phyloP scores from a whole-genome alignment of 441 rosid genomes.

The Pelargonium myrrhifolium region DNA sequence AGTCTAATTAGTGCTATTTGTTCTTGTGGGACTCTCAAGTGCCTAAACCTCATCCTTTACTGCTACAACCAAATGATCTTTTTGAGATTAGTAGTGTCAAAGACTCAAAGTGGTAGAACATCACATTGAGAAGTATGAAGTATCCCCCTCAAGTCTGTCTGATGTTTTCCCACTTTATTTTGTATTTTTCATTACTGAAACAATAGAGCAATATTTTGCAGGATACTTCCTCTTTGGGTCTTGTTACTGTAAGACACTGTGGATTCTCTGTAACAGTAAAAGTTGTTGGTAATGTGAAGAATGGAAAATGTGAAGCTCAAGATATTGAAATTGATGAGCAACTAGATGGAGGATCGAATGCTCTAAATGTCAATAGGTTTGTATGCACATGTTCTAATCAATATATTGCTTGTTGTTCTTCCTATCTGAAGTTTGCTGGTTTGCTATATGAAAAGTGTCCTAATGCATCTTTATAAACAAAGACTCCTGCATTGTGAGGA shows the following conservation, averaged over 20 bases:
- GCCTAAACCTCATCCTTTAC: background rate
- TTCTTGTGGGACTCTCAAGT: background rate
- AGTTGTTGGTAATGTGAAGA: slow-evolving; percentile 40
- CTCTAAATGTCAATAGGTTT: slow-evolving; percentile 69
- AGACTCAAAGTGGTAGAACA: background rate
- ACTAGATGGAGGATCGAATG: slow-evolving; percentile 68
- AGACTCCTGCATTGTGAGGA: background rate
- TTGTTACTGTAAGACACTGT: slow-evolving; percentile 61
- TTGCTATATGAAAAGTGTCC: background rate
- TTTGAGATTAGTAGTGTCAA: background rate
- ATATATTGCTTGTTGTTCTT: background rate
- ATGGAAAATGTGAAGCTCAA: slow-evolving; percentile 33
- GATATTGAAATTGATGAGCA: slow-evolving; percentile 64
- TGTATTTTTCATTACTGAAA: background rate
- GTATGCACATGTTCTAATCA: slow-evolving; percentile 11
- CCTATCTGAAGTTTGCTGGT: background rate
- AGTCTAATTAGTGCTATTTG: background rate
- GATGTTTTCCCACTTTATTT: background rate
- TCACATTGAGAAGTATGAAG: background rate
- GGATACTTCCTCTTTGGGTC: slow-evolving; percentile 70
- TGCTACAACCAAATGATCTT: too few species aligned
- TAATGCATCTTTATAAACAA: background rate
- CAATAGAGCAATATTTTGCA: slow-evolving; percentile 19
- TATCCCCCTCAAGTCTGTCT: background rate
- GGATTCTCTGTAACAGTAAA: slow-evolving; percentile 57